Percentiles rank a stretch among this genome's conserved stretches.
Evolutionary conservation across 164 flowering plant genomes (phyloP).

Genomic region (Vitis rotundifolia): DNA sequence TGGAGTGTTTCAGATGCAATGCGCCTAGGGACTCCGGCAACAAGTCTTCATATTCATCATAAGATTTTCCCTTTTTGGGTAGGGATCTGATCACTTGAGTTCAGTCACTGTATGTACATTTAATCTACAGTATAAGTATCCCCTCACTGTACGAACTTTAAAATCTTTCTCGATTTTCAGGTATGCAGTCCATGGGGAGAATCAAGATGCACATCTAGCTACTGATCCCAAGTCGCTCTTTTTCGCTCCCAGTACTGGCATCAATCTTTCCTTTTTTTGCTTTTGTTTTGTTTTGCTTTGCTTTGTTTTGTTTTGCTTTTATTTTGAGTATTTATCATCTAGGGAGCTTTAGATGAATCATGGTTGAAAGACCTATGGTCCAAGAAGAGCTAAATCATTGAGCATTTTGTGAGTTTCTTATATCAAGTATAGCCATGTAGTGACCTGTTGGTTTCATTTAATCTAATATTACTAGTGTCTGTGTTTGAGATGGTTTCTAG

Average conservation of each 20-base stretch:
- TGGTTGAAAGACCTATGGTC: background rate
- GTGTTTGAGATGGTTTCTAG: background rate
- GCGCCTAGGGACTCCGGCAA: slow-evolving; percentile 67
- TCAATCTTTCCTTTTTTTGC: background rate
- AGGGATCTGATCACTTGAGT: no score
- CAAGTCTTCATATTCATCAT: slow-evolving; percentile 14
- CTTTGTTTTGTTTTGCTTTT: background rate
- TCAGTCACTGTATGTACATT: no score
- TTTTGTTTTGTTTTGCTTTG: background rate
- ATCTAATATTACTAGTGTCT: background rate
- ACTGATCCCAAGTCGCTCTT: slow-evolving; percentile 8
- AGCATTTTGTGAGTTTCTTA: slow-evolving; percentile 7
- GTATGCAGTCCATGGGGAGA: no score
- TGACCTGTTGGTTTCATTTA: slow-evolving; percentile 1
- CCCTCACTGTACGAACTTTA: no score
- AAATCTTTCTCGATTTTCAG: no score
- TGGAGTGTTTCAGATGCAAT: slow-evolving; percentile 89
- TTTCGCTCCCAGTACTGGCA: background rate
- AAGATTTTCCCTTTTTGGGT: no score
- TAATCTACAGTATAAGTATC: no score
- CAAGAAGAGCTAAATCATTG: slow-evolving; percentile 6
- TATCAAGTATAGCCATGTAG: slow-evolving; percentile 5
- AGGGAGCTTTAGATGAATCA: background rate
- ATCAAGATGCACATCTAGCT: no score
- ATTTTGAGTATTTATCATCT: background rate